Conservation (phyloP, 768 basidiomycete genomes). For the Phanerodontia chrysosporium region DNA sequence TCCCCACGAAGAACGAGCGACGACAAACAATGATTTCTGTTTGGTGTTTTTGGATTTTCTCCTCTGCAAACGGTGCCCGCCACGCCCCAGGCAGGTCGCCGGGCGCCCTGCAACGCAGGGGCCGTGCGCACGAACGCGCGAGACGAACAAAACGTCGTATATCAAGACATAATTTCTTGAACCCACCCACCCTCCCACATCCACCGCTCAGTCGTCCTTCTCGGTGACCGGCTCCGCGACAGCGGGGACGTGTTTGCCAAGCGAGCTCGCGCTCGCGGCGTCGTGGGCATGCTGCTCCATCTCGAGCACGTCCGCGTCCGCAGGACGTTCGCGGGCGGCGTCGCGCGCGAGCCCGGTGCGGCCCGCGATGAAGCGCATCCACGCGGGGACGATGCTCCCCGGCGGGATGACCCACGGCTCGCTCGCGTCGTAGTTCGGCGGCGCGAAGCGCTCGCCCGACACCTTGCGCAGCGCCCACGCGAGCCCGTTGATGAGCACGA, state of each 20-base stretch:
- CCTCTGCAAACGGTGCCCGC: too few relatives aligned
- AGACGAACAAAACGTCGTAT: too few relatives aligned
- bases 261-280: not conserved
- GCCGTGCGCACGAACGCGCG: too few relatives aligned
- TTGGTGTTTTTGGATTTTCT: too few relatives aligned
- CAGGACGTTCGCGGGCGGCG: too few relatives aligned
- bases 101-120: too few relatives aligned
- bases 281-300: not conserved
- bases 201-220: not conserved
- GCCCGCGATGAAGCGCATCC: slow-evolving; percentile 40
- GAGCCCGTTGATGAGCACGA: slow-evolving; percentile 68
- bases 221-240: not conserved
- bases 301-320: not conserved
- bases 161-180: too few relatives aligned
- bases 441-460: slow-evolving; percentile 55
- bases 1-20: too few relatives aligned
- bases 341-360: slow-evolving; percentile 2
- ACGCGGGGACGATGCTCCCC: slow-evolving; percentile 61
- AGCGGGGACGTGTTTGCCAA: not conserved
- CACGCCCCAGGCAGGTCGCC: too few relatives aligned
- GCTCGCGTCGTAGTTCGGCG: slow-evolving; percentile 57
- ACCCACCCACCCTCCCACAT: not conserved
- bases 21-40: too few relatives aligned
- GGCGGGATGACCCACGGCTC: slow-evolving; percentile 73
- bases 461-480: slow-evolving; percentile 54